Evolutionary conservation across 305 asterid genomes (phyloP).

Genomic region (Fraxinus sp.): DNA sequence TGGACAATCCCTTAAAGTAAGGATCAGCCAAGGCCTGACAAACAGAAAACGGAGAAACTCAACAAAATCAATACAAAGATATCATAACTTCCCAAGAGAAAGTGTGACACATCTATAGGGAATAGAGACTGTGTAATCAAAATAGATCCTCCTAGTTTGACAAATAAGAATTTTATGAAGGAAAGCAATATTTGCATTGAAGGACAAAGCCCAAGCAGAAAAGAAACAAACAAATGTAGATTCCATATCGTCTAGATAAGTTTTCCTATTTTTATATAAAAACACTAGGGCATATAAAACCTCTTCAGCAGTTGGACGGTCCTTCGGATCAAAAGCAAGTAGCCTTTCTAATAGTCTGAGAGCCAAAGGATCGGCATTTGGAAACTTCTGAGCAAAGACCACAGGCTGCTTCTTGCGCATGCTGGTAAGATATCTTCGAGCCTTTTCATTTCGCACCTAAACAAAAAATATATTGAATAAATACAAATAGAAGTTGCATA

Average conservation of each 20-base stretch:
- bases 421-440: constrained; percentile 80
- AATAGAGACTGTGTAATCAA: not conserved
- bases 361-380: constrained; percentile 81
- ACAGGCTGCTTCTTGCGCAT: constrained; percentile 87
- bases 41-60: not conserved
- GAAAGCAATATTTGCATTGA: not conserved
- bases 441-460: constrained; percentile 95
- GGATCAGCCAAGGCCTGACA: constrained; percentile 80
- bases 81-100: not conserved
- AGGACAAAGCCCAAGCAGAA: not conserved
- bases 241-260: not conserved
- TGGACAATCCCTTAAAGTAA: constrained; percentile 79
- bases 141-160: not conserved
- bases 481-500: constrained; percentile 15
- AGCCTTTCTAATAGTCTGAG: constrained; percentile 68
- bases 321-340: constrained; percentile 93
- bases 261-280: not conserved
- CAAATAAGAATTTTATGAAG: not conserved
- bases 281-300: constrained; percentile 32
- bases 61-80: constrained; percentile 5
- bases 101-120: not conserved
- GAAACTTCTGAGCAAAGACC: constrained; percentile 74
- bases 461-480: constrained; percentile 19
- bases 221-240: not conserved
- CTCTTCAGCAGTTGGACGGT: constrained; percentile 93